Base-by-base conservation (phyloP, 352 stramenopile genomes). In the Phytophthora megakarya region DNA sequence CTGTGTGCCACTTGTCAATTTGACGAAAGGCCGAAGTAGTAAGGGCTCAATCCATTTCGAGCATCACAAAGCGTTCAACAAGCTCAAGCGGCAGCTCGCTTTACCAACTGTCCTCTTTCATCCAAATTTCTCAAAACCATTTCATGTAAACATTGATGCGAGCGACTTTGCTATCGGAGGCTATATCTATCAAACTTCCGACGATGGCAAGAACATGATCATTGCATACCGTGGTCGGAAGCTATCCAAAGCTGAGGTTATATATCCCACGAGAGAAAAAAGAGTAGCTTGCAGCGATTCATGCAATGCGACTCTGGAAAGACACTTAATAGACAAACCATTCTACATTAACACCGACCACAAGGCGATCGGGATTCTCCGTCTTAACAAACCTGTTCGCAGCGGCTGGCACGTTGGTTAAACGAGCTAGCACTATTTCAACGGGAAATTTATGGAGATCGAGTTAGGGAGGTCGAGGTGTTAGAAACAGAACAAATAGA, bases 61-160 rank as follows among this genome's bases (percentile, higher is more conserved):
- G 26, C 55, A 57, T 19, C 13, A n/a, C 8, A 26, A 7, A 32
- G 40, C 15, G 1, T 58, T 65, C 23, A 28, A 52, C 1, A 22
- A 52, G 4, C 37, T 57, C 15, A 64, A 56, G 16, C n/a, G n/a
- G n/a, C n/a, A n/a, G 2, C 8, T 18, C 28, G 40, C 30, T 1
- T 38, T 16, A 2, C 32, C 33, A 15, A 22, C 19, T 5, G n/a
- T 55, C n/a, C 43, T 63, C 8, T 26, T 44, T 0, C 16, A 63
- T 15, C 43, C 44, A 18, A 23, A 42, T 28, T 55, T 49, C 12
- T 26, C 43, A 13, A 3, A n/a, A 32, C 22, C 32, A n/a, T 54
- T 63, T 47, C 33, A 54, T 37, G 44, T 48, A 3, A 43, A 50
- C 45, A 63, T 55, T 32, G 43, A 54, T 39, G 33, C 54, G 7